These are phyloP conservation scores for Rhodamnia argentea DNA, from an alignment of 345 rosid species.

Conservation along the genomic window DNA sequence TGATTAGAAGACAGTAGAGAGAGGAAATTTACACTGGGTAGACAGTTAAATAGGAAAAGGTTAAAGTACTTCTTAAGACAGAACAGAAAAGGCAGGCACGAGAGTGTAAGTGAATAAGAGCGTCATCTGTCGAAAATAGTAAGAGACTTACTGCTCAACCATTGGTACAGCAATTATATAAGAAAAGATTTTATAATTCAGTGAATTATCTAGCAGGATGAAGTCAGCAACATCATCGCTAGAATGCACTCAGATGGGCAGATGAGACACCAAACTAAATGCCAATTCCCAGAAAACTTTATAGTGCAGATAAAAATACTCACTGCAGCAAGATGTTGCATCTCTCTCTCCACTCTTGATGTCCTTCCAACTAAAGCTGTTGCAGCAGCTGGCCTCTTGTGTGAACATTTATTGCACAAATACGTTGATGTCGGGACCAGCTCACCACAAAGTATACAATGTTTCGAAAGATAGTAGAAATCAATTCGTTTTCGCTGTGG, in stretches of 20 bases:
- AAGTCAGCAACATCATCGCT: background rate
- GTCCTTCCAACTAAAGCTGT: constrained; percentile 66
- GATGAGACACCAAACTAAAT: background rate
- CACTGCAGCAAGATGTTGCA: constrained; percentile 80
- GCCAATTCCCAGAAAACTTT: background rate
- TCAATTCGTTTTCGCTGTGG: constrained; percentile 65
- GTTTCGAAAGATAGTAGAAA: constrained; percentile 74
- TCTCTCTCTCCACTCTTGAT: constrained; percentile 73
- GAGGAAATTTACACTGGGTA: background rate
- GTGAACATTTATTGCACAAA: constrained; percentile 56
- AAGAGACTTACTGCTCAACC: background rate
- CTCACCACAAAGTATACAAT: constrained; percentile 83
- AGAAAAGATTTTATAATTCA: background rate
- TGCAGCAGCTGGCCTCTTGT: constrained; percentile 40
- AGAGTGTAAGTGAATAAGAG: background rate
- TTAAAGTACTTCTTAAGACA: background rate
- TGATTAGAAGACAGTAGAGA: background rate
- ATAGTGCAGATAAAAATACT: constrained; percentile 12
- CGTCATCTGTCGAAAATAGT: background rate
- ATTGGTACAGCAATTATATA: background rate
- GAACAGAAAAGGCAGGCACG: background rate
- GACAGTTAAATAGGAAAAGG: background rate
- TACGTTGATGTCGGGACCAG: constrained; percentile 60
- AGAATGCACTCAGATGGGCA: background rate
- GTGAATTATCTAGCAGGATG: background rate